These are phyloP conservation scores for Arctostaphylos glauca DNA, from an alignment of 148 eudicot genomes.

Conservation along the genomic window DNA sequence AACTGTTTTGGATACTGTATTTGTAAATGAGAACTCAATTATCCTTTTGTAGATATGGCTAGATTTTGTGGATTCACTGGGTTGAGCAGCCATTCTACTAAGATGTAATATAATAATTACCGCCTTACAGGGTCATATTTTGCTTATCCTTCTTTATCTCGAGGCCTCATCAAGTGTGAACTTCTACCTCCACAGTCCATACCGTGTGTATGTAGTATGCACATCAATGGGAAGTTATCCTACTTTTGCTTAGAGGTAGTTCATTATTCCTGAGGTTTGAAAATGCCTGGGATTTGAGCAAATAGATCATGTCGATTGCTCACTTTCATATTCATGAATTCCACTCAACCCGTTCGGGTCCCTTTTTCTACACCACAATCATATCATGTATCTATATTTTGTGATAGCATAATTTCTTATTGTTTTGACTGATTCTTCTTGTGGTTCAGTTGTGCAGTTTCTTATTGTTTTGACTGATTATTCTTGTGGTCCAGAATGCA, in stretches of 20 bases:
- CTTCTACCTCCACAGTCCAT: neutral
- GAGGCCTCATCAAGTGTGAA: neutral
- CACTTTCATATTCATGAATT: neutral
- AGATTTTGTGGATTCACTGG: neutral
- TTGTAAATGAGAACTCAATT: neutral
- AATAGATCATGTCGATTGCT: neutral
- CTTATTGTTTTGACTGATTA: constrained; percentile 13
- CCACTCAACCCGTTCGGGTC: neutral
- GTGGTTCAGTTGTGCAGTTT: constrained; percentile 29
- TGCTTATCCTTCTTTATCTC: neutral
- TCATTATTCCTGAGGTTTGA: too few relatives aligned
- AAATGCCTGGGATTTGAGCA: neutral
- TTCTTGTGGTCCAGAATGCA: constrained; percentile 54
- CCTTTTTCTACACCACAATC: neutral
- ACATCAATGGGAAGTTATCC: neutral
- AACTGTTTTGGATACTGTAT: neutral
- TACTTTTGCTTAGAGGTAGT: neutral
- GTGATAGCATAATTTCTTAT: neutral
- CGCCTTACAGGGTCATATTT: neutral
- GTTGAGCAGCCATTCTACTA: neutral
- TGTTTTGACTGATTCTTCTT: constrained; percentile 18
- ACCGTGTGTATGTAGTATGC: neutral
- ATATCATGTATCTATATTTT: neutral
- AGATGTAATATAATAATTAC: neutral
- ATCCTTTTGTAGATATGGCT: neutral